A percentile compares a stretch with the other conserved stretches of the same genome.
Conservation (phyloP, 257 asterid genomes). For the Plantago ovata region DNA sequence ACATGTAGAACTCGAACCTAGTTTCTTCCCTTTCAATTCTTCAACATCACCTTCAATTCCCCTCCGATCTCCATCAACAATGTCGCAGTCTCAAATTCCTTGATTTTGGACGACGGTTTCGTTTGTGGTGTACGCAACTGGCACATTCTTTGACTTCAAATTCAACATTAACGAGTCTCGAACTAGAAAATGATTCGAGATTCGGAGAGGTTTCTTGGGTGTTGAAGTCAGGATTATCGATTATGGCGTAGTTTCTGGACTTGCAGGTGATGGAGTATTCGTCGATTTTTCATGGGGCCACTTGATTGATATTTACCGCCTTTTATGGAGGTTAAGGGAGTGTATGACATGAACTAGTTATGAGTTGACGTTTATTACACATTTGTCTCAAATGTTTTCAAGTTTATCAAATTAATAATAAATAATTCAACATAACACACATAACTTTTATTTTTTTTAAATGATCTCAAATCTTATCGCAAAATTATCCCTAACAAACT, state of each 20-base stretch:
- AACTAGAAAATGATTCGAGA: conserved; percentile 29
- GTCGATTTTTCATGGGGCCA: no score
- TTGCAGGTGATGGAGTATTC: conserved; percentile 59
- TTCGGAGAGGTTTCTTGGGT: conserved; percentile 44
- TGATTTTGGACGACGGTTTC: conserved; percentile 66
- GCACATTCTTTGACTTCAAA: conserved; percentile 41
- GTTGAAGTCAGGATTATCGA: conserved; percentile 58
- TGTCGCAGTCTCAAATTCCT: conserved; percentile 33
- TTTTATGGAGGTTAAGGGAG: no score
- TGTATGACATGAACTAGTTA: no score
- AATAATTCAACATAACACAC: no score
- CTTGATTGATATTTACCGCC: no score
- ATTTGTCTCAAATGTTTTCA: no score
- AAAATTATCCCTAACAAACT: no score
- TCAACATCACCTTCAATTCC: conserved; percentile 42
- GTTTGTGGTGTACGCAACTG: conserved; percentile 52
- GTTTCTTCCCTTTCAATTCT: conserved; percentile 55
- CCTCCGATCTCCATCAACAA: conserved; percentile 41
- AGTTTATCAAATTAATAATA: no score
- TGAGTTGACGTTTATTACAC: no score
- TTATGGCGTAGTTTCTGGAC: conserved; percentile 68
- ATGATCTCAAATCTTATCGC: no score
- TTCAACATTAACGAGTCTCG: conserved; percentile 23
- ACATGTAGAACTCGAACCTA: no score
- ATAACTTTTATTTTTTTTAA: no score